Conservation (phyloP, 208 protist genomes). For the Trypanosoma rangeli region DNA sequence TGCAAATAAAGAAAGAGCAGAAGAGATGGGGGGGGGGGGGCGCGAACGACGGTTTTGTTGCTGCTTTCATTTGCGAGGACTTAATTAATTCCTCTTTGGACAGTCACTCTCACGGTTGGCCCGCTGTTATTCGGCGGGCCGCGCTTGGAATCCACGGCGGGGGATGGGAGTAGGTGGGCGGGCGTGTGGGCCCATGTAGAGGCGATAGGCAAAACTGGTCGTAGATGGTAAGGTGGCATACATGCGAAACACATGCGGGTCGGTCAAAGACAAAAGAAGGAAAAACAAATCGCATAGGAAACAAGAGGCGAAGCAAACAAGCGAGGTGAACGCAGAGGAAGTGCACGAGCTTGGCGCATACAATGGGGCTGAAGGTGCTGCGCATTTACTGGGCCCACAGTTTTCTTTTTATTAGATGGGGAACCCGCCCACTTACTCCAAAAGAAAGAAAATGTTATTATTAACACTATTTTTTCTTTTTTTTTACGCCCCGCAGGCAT, state of each 20-base stretch:
- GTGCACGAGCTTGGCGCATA: neutral
- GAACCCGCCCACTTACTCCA: neutral
- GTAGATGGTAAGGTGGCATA: neutral
- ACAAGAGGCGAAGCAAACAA: neutral
- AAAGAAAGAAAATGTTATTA: no score
- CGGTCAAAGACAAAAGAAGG: neutral
- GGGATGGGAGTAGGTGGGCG: no score
- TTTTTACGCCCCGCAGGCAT: no score
- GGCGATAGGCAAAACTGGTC: neutral
- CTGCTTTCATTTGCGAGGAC: neutral
- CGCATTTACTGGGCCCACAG: neutral
- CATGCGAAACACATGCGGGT: constrained; percentile 1
- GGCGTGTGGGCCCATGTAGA: no score
- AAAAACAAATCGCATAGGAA: neutral
- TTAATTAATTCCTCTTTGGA: no score
- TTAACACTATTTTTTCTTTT: no score
- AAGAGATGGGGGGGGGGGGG: no score
- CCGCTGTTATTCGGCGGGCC: no score
- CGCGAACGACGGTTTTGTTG: no score
- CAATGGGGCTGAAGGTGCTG: neutral
- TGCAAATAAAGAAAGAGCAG: no score
- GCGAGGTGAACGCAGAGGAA: neutral
- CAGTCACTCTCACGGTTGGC: neutral
- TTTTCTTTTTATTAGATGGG: neutral
- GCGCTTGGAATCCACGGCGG: no score